These are phyloP conservation scores for Aspergillus versicolor DNA, from an alignment of 2,329 filamentous ascomycete species.

Conservation along the genomic window DNA sequence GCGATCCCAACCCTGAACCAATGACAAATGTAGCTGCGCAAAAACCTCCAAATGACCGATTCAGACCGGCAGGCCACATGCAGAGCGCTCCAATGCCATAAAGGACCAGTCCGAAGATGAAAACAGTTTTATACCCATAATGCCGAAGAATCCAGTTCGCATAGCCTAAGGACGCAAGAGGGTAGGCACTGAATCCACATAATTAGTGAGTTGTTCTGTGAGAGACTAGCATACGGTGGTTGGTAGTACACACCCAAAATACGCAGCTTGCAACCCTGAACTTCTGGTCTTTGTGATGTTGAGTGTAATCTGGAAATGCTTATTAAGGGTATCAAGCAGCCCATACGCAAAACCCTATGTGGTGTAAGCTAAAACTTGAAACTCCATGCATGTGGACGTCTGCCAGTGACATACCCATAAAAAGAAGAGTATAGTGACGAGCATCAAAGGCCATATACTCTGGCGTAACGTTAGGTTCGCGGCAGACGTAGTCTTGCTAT, in stretches of 20 bases:
- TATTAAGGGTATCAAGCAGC: constrained; percentile 52
- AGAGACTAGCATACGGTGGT: neutral
- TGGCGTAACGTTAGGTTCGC: constrained; percentile 45
- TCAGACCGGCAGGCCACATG: constrained; percentile 78
- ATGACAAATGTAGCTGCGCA: constrained; percentile 71
- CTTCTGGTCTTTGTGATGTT: constrained; percentile 57
- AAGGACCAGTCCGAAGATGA: constrained; percentile 70
- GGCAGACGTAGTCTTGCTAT: constrained; percentile 39
- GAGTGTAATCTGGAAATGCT: constrained; percentile 59
- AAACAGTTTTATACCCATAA: constrained; percentile 77
- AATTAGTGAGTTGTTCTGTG: neutral
- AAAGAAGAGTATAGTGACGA: constrained; percentile 52
- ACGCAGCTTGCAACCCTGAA: constrained; percentile 63
- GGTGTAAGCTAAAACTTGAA: neutral
- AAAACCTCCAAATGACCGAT: constrained; percentile 72
- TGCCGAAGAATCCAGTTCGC: constrained; percentile 64
- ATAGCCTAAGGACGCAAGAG: constrained; percentile 54
- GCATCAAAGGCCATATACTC: constrained; percentile 44
- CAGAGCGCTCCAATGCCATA: constrained; percentile 74
- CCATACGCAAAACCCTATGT: constrained; percentile 49
- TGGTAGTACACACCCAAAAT: constrained; percentile 57
- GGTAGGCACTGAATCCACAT: constrained; percentile 46
- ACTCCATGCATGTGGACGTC: neutral
- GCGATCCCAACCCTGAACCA: constrained; percentile 68
- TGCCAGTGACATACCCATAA: constrained; percentile 45